Percentiles rank a stretch among this genome's conserved stretches.
These are phyloP conservation scores for Dendryphion nanum DNA, from an alignment of 2,329 filamentous ascomycete genomes.

Conservation along the genomic window DNA sequence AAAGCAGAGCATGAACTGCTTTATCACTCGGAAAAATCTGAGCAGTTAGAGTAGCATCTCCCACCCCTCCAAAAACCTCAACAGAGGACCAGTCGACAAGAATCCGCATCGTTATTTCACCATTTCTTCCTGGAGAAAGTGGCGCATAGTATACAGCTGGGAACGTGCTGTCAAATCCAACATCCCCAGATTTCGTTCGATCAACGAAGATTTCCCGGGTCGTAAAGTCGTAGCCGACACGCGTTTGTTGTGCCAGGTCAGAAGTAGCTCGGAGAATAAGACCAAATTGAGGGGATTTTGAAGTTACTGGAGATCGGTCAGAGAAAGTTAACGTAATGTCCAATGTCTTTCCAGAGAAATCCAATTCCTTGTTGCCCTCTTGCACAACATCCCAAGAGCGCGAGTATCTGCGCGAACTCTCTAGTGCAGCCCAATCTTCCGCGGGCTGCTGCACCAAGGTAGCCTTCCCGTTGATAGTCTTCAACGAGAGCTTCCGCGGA, in stretches of 20 bases:
- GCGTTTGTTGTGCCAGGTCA: conserved; percentile 3
- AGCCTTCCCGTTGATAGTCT: conserved; percentile 2
- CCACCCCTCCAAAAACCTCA: conserved; percentile 3
- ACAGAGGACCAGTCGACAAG: conserved; percentile 6
- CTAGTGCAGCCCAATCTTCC: not conserved
- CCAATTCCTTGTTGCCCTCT: conserved; percentile 2
- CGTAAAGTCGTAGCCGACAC: conserved; percentile 5
- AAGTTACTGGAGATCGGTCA: conserved; percentile 3
- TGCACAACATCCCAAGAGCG: conserved; percentile 3
- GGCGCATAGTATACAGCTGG: conserved; percentile 4
- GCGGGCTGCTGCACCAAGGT: conserved; percentile 2
- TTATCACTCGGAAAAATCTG: conserved; percentile 3
- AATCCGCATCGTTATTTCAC: conserved; percentile 4
- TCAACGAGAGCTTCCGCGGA: conserved; percentile 2
- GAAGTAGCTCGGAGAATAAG: conserved; percentile 3
- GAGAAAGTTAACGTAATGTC: conserved; percentile 3
- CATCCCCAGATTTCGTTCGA: conserved; percentile 2
- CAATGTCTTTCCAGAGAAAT: conserved; percentile 4
- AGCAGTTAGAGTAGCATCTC: conserved; percentile 3
- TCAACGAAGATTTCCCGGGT: conserved; percentile 4
- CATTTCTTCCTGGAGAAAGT: conserved; percentile 1
- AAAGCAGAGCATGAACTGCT: conserved; percentile 2
- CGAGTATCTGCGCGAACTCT: conserved; percentile 1
- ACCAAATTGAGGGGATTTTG: conserved; percentile 5
- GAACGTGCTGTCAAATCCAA: conserved; percentile 5